A percentile compares a stretch with the other conserved stretches of the same genome.
Conservation (phyloP, 805 yeast species). For the Grigorovia jiainica region DNA sequence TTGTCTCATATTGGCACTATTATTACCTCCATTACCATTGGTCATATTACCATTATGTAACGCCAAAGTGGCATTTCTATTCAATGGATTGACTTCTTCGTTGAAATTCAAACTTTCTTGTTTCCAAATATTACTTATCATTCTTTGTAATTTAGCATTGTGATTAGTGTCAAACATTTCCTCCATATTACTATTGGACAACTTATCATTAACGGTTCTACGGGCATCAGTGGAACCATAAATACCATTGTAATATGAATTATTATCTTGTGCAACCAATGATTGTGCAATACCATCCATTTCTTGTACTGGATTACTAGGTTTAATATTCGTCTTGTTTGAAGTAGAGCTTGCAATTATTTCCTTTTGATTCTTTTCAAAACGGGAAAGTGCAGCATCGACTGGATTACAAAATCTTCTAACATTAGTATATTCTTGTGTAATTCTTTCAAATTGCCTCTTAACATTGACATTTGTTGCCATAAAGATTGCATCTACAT, state of each 20-base stretch:
- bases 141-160: conserved; percentile 18
- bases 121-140: conserved; percentile 23
- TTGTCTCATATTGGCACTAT: conserved; percentile 2
- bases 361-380: conserved; percentile 20
- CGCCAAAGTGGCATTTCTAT: conserved; percentile 10
- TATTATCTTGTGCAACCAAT: background rate
- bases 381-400: conserved; percentile 49
- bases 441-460: conserved; percentile 69
- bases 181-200: conserved; percentile 6
- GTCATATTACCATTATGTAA: background rate
- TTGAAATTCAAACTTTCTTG: conserved; percentile 21
- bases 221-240: conserved; percentile 3
- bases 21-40: conserved; percentile 4
- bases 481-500: conserved; percentile 24
- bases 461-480: conserved; percentile 49
- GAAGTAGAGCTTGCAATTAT: background rate
- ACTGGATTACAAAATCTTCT: conserved; percentile 65
- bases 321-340: conserved; percentile 2
- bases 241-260: background rate
- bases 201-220: background rate
- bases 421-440: conserved; percentile 63
- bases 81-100: conserved; percentile 18
- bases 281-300: background rate
- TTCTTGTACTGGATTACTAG: conserved; percentile 1
- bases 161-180: conserved; percentile 13